These are phyloP conservation scores for Aspergillus sp. DNA, from an alignment of 2,329 filamentous ascomycete species.

Conservation along the genomic window DNA sequence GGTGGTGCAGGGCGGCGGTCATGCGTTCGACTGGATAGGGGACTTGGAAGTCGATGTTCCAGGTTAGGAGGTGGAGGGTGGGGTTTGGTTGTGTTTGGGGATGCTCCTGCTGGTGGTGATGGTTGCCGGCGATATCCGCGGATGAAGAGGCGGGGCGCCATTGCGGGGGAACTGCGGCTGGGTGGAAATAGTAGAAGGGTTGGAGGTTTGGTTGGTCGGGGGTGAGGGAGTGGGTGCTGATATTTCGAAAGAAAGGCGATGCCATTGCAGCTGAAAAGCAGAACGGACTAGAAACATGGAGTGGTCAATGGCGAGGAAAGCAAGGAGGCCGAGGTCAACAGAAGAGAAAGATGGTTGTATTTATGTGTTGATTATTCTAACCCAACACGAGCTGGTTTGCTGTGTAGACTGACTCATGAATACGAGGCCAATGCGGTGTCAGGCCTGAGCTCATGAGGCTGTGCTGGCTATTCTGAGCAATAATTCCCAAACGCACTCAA, in stretches of 20 bases:
- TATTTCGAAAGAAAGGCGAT: not conserved
- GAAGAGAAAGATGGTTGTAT: too few relatives aligned
- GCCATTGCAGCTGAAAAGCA: not conserved
- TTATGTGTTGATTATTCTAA: too few relatives aligned
- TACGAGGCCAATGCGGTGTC: too few relatives aligned
- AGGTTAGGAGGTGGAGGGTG: slow-evolving; percentile 45
- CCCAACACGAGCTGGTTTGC: too few relatives aligned
- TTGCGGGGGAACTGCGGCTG: not conserved
- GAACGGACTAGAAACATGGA: not conserved
- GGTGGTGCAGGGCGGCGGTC: slow-evolving; percentile 45
- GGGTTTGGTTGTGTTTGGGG: too few relatives aligned
- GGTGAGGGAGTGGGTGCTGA: not conserved
- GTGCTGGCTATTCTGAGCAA: too few relatives aligned
- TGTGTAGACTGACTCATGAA: too few relatives aligned
- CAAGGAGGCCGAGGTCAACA: too few relatives aligned
- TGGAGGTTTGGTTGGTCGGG: slow-evolving; percentile 4
- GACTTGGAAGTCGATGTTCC: slow-evolving; percentile 56
- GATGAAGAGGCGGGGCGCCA: slow-evolving; percentile 2
- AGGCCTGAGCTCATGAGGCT: too few relatives aligned
- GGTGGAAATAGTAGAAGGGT: slow-evolving; percentile 14
- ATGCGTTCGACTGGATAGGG: slow-evolving; percentile 46
- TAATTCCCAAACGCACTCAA: too few relatives aligned
- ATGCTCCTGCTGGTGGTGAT: not conserved
- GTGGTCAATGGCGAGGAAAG: not conserved
- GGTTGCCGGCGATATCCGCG: not conserved